Conservation (phyloP, 192 early-diverging fungal species). For the Gigaspora rosea region DNA sequence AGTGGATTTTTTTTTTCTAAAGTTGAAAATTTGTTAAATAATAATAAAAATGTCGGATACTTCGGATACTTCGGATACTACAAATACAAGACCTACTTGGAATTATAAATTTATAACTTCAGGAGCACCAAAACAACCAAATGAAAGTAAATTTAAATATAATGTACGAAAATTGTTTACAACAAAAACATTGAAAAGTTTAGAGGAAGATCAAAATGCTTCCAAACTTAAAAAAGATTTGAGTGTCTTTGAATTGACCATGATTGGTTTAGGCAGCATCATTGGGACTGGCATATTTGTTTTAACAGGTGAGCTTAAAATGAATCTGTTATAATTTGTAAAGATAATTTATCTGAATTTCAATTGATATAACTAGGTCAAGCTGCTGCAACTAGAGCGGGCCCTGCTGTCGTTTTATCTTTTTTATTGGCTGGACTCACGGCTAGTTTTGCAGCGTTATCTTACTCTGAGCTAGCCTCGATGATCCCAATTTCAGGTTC, state of each 20-base stretch:
- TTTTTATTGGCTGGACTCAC: conserved; percentile 78
- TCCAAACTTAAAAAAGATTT: conserved; percentile 60
- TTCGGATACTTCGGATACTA: too few species aligned
- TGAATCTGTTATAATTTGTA: too few species aligned
- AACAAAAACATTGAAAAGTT: conserved; percentile 31
- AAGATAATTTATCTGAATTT: too few species aligned
- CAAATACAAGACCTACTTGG: too few species aligned
- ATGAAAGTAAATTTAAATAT: conserved; percentile 9
- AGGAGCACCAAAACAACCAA: not conserved
- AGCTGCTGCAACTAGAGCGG: conserved; percentile 76
- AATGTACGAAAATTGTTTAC: conserved; percentile 27
- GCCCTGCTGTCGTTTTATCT: conserved; percentile 81
- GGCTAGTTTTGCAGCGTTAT: conserved; percentile 73
- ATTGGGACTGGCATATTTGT: conserved; percentile 89
- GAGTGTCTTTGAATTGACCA: conserved; percentile 59
- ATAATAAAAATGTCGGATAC: too few species aligned
- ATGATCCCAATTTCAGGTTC: conserved; percentile 88
- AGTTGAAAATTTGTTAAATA: too few species aligned
- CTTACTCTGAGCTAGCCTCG: conserved; percentile 85
- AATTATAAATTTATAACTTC: conserved; percentile 29
- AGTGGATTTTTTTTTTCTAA: too few species aligned
- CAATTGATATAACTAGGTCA: conserved; percentile 40
- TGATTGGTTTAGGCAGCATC: conserved; percentile 73
- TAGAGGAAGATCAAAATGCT: conserved; percentile 40
- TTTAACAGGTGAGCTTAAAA: conserved; percentile 52